phyloP scores from a whole-genome alignment of 305 asterid species.

The Stenogyne calaminthoides region DNA sequence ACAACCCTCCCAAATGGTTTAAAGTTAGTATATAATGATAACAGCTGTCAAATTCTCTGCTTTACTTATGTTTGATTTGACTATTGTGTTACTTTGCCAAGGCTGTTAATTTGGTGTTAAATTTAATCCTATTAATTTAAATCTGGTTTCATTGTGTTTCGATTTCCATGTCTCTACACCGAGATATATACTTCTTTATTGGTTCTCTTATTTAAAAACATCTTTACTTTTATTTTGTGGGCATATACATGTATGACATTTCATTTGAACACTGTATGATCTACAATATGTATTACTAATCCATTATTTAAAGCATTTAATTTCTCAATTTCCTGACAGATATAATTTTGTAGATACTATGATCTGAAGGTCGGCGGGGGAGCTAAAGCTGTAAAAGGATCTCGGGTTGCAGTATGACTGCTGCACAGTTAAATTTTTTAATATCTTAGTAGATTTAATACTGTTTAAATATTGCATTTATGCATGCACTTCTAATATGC shows the following conservation, averaged over 20 bases:
- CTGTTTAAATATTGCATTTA: slow-evolving; percentile 19
- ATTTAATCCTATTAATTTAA: neutral
- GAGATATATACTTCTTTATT: neutral
- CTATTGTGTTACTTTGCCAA: neutral
- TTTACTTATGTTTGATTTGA: slow-evolving; percentile 10
- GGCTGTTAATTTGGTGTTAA: neutral
- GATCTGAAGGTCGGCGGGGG: slow-evolving; percentile 92
- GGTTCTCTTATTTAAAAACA: neutral
- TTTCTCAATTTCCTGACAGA: slow-evolving; percentile 28
- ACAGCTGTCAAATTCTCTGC: neutral
- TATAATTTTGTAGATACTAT: slow-evolving; percentile 62
- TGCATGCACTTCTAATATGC: slow-evolving; percentile 23
- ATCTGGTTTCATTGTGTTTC: neutral
- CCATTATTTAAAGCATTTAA: neutral
- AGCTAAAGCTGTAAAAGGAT: slow-evolving; percentile 87
- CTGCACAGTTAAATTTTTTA: slow-evolving; percentile 57
- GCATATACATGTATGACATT: neutral
- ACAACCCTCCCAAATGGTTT: slow-evolving; percentile 85
- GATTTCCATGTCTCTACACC: neutral
- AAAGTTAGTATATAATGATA: slow-evolving; percentile 67
- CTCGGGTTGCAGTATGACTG: slow-evolving; percentile 99
- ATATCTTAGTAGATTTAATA: slow-evolving; percentile 41
- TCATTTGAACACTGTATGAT: neutral
- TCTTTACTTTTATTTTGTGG: slow-evolving; percentile 2
- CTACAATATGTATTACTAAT: neutral